These are phyloP conservation scores for Globisporangium lucens DNA, from an alignment of 352 stramenopile genomes.

Conservation along the genomic window DNA sequence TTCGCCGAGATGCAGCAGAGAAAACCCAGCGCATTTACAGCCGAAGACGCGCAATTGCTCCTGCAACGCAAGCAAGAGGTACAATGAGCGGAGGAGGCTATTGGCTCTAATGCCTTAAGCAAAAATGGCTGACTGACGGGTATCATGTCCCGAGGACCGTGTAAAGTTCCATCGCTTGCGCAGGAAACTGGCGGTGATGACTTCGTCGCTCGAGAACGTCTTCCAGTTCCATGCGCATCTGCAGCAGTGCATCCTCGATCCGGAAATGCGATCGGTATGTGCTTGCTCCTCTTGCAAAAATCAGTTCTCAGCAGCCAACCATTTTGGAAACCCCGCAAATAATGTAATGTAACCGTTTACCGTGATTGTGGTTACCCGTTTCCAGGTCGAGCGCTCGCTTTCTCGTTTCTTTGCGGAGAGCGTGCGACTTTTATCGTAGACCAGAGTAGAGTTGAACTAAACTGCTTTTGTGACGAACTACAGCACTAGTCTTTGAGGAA, in stretches of 20 bases:
- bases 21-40: neutral
- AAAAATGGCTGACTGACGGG: neutral
- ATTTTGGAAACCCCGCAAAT: neutral
- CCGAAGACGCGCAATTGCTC: neutral
- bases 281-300: neutral
- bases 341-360: neutral
- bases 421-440: neutral
- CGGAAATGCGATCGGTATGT: slow-evolving; percentile 35
- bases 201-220: slow-evolving; percentile 38
- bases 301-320: neutral
- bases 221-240: slow-evolving; percentile 49
- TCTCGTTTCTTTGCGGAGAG: neutral
- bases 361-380: neutral
- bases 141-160: neutral
- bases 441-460: neutral
- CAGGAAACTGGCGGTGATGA: slow-evolving; percentile 32
- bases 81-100: neutral
- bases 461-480: neutral
- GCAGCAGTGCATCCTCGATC: slow-evolving; percentile 36
- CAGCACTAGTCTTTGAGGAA: too few species aligned
- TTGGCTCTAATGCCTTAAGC: neutral
- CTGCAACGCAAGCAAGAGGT: slow-evolving; percentile 14
- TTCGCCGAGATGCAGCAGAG: slow-evolving; percentile 10
- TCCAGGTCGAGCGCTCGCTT: neutral
- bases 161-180: slow-evolving; percentile 31